Base-by-base conservation (phyloP, 345 rosid genomes). In the Punica granatum region DNA sequence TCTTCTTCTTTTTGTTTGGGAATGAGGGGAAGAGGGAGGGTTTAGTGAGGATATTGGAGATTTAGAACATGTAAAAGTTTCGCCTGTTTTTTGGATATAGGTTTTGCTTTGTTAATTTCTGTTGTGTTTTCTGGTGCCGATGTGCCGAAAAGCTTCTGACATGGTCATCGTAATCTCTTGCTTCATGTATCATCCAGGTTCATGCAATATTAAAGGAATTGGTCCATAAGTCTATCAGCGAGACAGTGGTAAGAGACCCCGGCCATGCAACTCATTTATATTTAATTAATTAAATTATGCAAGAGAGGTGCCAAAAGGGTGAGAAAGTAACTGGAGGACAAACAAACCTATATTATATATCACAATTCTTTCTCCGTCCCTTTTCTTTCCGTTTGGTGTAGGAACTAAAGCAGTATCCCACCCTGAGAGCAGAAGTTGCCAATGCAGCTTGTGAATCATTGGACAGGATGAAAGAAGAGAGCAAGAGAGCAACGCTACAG, bases 321-420 rank as follows among this genome's bases (percentile, higher is more conserved):
- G 7, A 46, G 19, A 46, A 46, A 46, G 19, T 19, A 46, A 15
- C 19, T 15, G 51, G 7, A 19, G 51, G n/a, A n/a, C 11, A 37
- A 37, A 10, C 13, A 48, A 21, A 51, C 8, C 13, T n/a, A 51
- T 51, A 23, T 51, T 28, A n/a, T 51, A 4, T 4, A 37, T 11
- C 5, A 5, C 41, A 4, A 5, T 37, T 37, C 41, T 37, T 37
- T 37, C 41, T 37, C 11, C 6, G 41, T 37, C 11, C 41, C 6
- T 26, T 33, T 32, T 60, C 71, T 13, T 67, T n/a, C n/a, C n/a
- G n/a, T 13, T 58, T 56, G 67, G 34, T 72, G 28, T 69, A 90
- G 98, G 98, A 93, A 78, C 83, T 93, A 56, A 93, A 90, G 71
- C 98, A 93, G 58, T 93, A 93, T 70, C 98, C 98, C 2, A 78